Percentiles rank a stretch among this genome's conserved stretches.
These are phyloP conservation scores for Scopulariopsis brevicaulis DNA, from an alignment of 2,329 filamentous ascomycete species.

Conservation along the genomic window DNA sequence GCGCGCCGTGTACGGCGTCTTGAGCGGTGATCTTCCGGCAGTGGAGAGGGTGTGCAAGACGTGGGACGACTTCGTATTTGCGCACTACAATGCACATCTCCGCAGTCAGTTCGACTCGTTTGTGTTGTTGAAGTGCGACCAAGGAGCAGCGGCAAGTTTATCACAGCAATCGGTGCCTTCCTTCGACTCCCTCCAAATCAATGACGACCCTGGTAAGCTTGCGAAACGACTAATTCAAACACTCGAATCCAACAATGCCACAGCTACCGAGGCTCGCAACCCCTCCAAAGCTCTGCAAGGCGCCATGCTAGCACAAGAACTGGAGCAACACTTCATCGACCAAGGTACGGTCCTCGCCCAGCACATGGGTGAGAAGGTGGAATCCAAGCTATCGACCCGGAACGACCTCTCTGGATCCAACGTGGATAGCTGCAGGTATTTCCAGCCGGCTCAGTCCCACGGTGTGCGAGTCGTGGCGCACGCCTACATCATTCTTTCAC, in stretches of 20 bases:
- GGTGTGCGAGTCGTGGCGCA: constrained; percentile 60
- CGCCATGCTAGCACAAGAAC: constrained; percentile 55
- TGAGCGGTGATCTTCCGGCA: constrained; percentile 74
- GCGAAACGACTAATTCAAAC: constrained; percentile 47
- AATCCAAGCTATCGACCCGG: constrained; percentile 10
- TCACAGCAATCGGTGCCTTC: constrained; percentile 43
- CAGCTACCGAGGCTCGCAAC: constrained; percentile 44
- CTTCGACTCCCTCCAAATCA: constrained; percentile 54
- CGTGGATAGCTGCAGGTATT: constrained; percentile 32
- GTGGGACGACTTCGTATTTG: constrained; percentile 83
- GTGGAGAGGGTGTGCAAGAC: constrained; percentile 65
- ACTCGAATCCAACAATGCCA: constrained; percentile 44
- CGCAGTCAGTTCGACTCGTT: constrained; percentile 71
- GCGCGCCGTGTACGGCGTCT: constrained; percentile 76
- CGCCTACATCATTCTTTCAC: constrained; percentile 50
- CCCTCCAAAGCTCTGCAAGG: constrained; percentile 69
- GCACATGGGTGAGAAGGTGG: constrained; percentile 20
- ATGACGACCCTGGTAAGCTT: constrained; percentile 41
- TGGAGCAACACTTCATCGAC: constrained; percentile 44
- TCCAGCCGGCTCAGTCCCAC: constrained; percentile 46
- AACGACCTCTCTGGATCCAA: constrained; percentile 19
- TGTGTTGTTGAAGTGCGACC: constrained; percentile 41
- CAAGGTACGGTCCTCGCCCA: constrained; percentile 41
- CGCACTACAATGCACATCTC: constrained; percentile 77
- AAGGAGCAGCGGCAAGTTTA: constrained; percentile 39